A percentile compares a stretch with the other conserved stretches of the same genome.
phyloP scores from a whole-genome alignment of 345 rosid species.

The Camelina neglecta region DNA sequence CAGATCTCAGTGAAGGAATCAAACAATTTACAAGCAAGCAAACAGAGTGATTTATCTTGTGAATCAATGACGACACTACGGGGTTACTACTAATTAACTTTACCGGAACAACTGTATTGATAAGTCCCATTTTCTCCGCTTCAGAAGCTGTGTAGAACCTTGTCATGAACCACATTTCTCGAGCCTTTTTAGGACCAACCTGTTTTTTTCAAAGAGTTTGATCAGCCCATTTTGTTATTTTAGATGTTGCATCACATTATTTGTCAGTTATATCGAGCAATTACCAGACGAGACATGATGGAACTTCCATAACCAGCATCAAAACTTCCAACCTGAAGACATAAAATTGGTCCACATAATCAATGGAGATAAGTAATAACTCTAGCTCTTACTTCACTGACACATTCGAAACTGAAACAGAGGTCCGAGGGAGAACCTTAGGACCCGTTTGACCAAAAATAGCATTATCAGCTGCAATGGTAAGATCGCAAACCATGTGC shows the following conservation, averaged over 20 bases:
- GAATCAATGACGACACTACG: background rate
- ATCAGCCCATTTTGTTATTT: background rate
- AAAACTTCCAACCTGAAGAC: slow-evolving; percentile 90
- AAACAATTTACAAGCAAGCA: background rate
- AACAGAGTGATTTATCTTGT: background rate
- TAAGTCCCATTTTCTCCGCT: slow-evolving; percentile 96
- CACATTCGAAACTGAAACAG: background rate
- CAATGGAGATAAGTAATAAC: background rate
- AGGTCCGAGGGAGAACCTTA: slow-evolving; percentile 59
- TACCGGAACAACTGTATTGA: slow-evolving; percentile 85
- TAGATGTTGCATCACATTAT: background rate
- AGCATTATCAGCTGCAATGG: slow-evolving; percentile 93
- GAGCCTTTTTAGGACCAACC: slow-evolving; percentile 95
- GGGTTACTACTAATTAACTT: background rate
- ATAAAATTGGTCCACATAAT: background rate
- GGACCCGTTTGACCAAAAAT: slow-evolving; percentile 97
- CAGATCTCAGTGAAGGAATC: slow-evolving; percentile 13
- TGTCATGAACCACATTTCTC: slow-evolving; percentile 94
- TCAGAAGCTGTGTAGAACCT: slow-evolving; percentile 87
- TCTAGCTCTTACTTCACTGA: background rate
- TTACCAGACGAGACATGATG: slow-evolving; percentile 94
- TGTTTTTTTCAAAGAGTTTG: slow-evolving; percentile 38
- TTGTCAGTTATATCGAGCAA: background rate
- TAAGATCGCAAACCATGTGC: slow-evolving; percentile 97
- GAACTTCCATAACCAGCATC: slow-evolving; percentile 99